These are phyloP conservation scores for Penicillium malachiteum DNA, from an alignment of 495 filamentous ascomycete genomes.

Conservation along the genomic window DNA sequence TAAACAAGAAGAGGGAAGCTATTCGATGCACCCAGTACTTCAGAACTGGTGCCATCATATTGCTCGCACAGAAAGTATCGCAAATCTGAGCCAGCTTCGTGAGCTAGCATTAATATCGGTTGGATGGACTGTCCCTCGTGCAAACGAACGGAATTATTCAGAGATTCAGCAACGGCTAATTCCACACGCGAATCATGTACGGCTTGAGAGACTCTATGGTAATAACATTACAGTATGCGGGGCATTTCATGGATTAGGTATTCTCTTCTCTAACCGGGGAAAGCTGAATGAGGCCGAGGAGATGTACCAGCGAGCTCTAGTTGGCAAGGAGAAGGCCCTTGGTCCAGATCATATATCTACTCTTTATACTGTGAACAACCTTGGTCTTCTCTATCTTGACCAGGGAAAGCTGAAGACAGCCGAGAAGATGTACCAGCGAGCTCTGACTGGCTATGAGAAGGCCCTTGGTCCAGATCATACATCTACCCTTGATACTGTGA, in stretches of 20 bases:
- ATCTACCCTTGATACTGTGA: conserved; percentile 1
- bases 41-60: conserved; percentile 35
- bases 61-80: conserved; percentile 6
- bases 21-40: conserved; percentile 33
- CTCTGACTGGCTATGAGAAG: conserved; percentile 10
- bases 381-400: conserved; percentile 29
- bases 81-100: conserved; percentile 12
- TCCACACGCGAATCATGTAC: conserved; percentile 33
- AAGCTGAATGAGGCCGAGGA: conserved; percentile 9
- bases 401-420: conserved; percentile 9
- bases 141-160: conserved; percentile 24
- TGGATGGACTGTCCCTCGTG: conserved; percentile 22
- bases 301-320: conserved; percentile 10
- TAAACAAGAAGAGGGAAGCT: conserved; percentile 29
- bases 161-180: conserved; percentile 35
- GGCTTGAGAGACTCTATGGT: conserved; percentile 1
- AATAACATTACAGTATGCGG: conserved; percentile 12
- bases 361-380: conserved; percentile 24
- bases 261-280: conserved; percentile 5
- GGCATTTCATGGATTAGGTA: conserved; percentile 11
- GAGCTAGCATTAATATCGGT: conserved; percentile 26
- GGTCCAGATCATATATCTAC: conserved; percentile 33
- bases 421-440: conserved; percentile 11
- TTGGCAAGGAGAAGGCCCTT: background rate
- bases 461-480: conserved; percentile 8